Evolutionary conservation across 2,329 filamentous ascomycete species (phyloP).

Genomic region (Penicillium fuscoglaucum): DNA sequence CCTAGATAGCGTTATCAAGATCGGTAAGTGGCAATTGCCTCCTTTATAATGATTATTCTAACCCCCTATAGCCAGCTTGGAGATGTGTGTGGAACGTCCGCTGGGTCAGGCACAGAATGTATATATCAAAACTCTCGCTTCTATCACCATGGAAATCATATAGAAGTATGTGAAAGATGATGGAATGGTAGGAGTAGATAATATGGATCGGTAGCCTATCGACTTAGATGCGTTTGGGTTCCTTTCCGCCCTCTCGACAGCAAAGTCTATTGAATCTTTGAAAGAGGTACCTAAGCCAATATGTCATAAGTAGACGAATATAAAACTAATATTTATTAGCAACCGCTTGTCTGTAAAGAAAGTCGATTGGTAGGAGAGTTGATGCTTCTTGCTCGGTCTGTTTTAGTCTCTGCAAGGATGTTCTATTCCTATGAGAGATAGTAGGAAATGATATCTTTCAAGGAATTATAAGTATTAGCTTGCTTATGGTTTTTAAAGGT

Average conservation of each 20-base stretch:
- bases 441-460: neutral
- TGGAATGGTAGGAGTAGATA: constrained; percentile 33
- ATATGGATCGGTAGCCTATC: constrained; percentile 33
- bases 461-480: too few relatives aligned
- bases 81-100: constrained; percentile 15
- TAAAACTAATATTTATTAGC: constrained; percentile 4
- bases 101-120: constrained; percentile 14
- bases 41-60: constrained; percentile 3
- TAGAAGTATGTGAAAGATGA: constrained; percentile 39
- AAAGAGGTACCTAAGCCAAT: neutral
- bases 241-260: constrained; percentile 33
- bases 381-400: constrained; percentile 8
- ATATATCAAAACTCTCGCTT: constrained; percentile 25
- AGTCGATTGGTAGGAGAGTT: constrained; percentile 6
- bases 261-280: constrained; percentile 27
- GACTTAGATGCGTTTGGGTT: constrained; percentile 33
- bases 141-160: constrained; percentile 36
- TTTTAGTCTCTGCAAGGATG: constrained; percentile 12
- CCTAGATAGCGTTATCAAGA: constrained; percentile 28
- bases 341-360: constrained; percentile 6
- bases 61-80: constrained; percentile 19
- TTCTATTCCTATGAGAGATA: constrained; percentile 15
- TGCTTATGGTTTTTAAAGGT: too few relatives aligned
- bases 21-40: constrained; percentile 20
- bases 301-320: neutral